These are phyloP conservation scores for Coelastrella sp. DNA, from an alignment of 139 green algal species.

Conservation along the genomic window DNA sequence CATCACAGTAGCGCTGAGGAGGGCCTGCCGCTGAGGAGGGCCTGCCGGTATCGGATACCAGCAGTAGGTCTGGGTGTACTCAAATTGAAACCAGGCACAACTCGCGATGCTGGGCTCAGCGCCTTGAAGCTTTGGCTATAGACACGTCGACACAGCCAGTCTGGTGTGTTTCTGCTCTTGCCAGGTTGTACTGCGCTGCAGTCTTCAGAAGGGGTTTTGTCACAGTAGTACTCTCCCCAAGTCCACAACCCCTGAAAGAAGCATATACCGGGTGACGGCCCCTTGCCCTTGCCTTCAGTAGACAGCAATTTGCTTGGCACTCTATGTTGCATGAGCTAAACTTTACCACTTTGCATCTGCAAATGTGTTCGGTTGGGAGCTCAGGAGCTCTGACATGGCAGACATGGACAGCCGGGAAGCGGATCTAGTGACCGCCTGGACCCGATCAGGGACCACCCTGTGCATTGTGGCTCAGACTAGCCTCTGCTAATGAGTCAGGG, in stretches of 20 bases:
- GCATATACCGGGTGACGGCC: too few species aligned
- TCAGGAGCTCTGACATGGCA: conserved; percentile 55
- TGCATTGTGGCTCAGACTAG: conserved; percentile 48
- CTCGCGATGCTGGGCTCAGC: conserved; percentile 50
- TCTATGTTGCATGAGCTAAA: too few species aligned
- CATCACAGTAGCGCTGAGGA: neutral
- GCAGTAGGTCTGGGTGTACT: conserved; percentile 64
- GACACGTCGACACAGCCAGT: conserved; percentile 68
- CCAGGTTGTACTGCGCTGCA: conserved; percentile 74
- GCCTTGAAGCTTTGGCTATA: conserved; percentile 59
- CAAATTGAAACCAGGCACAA: conserved; percentile 46
- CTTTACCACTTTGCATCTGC: conserved; percentile 59
- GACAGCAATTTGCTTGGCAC: too few species aligned
- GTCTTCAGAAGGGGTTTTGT: conserved; percentile 79
- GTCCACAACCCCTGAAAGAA: too few species aligned
- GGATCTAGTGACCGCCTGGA: conserved; percentile 66
- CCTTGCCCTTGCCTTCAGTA: too few species aligned
- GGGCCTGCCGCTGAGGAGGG: conserved; percentile 27
- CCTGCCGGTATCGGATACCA: conserved; percentile 51
- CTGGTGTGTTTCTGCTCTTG: neutral
- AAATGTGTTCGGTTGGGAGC: conserved; percentile 59
- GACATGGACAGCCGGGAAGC: conserved; percentile 59
- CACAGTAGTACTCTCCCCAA: too few species aligned
- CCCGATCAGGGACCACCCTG: conserved; percentile 56
- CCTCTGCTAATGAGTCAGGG: too few species aligned